These are phyloP conservation scores for Setaria viridis DNA, from an alignment of 202 grass and related monocot species.

Conservation along the genomic window DNA sequence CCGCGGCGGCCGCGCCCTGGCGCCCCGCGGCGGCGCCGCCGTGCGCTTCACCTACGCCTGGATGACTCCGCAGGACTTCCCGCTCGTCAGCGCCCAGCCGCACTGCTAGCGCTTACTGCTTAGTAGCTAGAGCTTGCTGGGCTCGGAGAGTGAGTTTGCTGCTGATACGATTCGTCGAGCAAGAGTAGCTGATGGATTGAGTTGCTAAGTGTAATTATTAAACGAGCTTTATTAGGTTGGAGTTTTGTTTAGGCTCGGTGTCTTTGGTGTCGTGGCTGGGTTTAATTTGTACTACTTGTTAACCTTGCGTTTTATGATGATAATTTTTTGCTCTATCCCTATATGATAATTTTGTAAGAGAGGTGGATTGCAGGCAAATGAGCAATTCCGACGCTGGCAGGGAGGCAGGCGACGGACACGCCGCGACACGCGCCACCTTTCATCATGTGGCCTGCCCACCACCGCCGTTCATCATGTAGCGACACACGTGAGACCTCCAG, in stretches of 20 bases:
- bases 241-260: too few relatives aligned
- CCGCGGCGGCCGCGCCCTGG: constrained; percentile 44
- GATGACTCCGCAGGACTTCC: constrained; percentile 91
- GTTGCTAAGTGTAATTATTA: constrained; percentile 25
- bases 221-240: background rate
- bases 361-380: too few relatives aligned
- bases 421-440: constrained; percentile 12
- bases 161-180: background rate
- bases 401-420: background rate
- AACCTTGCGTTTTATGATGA: too few relatives aligned
- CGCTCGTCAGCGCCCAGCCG: constrained; percentile 58
- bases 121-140: too few relatives aligned
- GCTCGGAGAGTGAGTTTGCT: background rate
- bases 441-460: background rate
- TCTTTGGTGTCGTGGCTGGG: too few relatives aligned
- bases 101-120: constrained; percentile 42
- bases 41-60: constrained; percentile 84
- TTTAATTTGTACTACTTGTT: too few relatives aligned
- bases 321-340: too few relatives aligned
- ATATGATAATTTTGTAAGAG: too few relatives aligned
- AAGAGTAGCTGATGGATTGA: background rate
- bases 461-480: background rate
- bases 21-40: constrained; percentile 39
- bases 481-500: background rate
- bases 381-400: background rate